These are phyloP conservation scores for Suillus sp. DNA, from an alignment of 768 basidiomycete species.

Conservation along the genomic window DNA sequence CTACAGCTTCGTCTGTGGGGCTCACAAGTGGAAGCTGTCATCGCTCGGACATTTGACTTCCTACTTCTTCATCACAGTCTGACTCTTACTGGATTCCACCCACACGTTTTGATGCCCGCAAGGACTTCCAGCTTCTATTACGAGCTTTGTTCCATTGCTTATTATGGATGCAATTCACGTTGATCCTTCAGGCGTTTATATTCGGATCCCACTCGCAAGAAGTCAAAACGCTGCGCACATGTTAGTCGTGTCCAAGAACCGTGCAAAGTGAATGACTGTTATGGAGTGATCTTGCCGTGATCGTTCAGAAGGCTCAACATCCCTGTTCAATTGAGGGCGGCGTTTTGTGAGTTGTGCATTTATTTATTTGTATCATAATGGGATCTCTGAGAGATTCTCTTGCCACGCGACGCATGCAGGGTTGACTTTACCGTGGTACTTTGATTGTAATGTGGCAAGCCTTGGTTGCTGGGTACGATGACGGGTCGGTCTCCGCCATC, in stretches of 20 bases:
- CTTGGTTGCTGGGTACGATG: background rate
- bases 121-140: constrained; percentile 4
- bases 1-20: constrained; percentile 2
- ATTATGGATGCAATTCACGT: background rate
- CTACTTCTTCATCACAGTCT: constrained; percentile 7
- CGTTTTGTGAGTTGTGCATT: background rate
- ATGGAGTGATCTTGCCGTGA: background rate
- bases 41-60: constrained; percentile 1
- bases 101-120: background rate
- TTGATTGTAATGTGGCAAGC: background rate
- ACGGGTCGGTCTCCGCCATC: background rate
- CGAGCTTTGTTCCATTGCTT: constrained; percentile 5
- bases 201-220: constrained; percentile 4
- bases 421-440: background rate
- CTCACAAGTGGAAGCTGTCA: background rate
- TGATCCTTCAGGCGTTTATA: background rate
- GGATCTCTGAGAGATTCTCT: background rate
- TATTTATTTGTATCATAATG: background rate
- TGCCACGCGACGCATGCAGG: background rate
- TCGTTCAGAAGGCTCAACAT: background rate
- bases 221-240: background rate
- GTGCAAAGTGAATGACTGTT: background rate
- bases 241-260: background rate
- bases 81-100: background rate
- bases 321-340: background rate